Percentiles rank a stretch among this genome's conserved stretches.
These are phyloP conservation scores for Xylaria acuta DNA, from an alignment of 495 filamentous ascomycete genomes.

Conservation along the genomic window DNA sequence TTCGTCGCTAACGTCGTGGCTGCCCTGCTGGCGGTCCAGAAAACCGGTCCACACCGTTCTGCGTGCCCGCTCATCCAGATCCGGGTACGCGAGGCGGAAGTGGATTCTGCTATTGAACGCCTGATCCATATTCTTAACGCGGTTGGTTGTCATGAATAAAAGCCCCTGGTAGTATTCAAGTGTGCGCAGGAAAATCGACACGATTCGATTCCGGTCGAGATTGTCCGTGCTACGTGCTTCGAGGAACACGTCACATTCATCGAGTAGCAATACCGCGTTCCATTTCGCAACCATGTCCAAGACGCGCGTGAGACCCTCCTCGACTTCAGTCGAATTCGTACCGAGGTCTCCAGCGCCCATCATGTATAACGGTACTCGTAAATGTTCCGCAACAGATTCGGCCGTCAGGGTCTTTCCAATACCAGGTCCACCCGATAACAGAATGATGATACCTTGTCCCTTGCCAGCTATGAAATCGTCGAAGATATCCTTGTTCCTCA, in stretches of 20 bases:
- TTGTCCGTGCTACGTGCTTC: slow-evolving; percentile 61
- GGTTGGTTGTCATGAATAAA: slow-evolving; percentile 66
- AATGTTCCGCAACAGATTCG: slow-evolving; percentile 60
- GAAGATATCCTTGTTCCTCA: slow-evolving; percentile 59
- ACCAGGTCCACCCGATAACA: slow-evolving; percentile 65
- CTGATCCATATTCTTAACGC: slow-evolving; percentile 54
- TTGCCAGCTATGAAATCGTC: slow-evolving; percentile 65
- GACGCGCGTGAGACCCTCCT: slow-evolving; percentile 56
- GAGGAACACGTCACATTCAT: slow-evolving; percentile 74
- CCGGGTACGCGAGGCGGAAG: slow-evolving; percentile 52
- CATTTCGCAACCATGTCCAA: slow-evolving; percentile 59
- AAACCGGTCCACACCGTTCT: slow-evolving; percentile 43
- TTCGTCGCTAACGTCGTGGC: slow-evolving; percentile 11
- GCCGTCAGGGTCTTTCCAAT: slow-evolving; percentile 67
- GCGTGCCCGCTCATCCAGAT: slow-evolving; percentile 45
- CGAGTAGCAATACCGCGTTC: slow-evolving; percentile 64
- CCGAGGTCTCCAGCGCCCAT: slow-evolving; percentile 64
- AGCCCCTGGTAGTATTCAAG: slow-evolving; percentile 65
- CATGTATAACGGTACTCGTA: slow-evolving; percentile 58
- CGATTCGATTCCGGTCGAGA: slow-evolving; percentile 61
- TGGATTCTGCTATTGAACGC: slow-evolving; percentile 62
- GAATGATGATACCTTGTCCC: slow-evolving; percentile 65
- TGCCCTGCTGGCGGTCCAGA: slow-evolving; percentile 27
- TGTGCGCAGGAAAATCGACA: slow-evolving; percentile 62
- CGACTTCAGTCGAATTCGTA: slow-evolving; percentile 54